Base-by-base conservation (phyloP, 345 rosid species). In the Hibiscus mutabilis region DNA sequence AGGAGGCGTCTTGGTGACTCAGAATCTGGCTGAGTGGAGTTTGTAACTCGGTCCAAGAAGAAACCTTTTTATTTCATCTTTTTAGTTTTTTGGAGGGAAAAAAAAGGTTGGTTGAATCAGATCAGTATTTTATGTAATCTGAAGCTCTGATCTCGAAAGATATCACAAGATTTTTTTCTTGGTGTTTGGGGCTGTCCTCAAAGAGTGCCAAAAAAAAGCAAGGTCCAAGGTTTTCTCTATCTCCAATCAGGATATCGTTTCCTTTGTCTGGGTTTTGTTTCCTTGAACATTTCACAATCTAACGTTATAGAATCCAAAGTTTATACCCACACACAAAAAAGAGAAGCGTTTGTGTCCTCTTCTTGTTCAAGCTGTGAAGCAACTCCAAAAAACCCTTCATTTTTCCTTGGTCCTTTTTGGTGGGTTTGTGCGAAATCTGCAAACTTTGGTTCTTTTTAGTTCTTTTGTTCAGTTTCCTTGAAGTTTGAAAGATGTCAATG, bases 111-210 rank as follows among this genome's bases (percentile, higher is more conserved):
- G 70, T 72, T 22, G 55, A 77, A 65, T 68, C 78, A 81, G 87
- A 88, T 87, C 82, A 81, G 82, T 82, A 0, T 53, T 80, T 53
- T 60, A 78, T 46, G 86, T 80, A 76, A 73, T 79, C 71, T 60
- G 51, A 82, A 82, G 89, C 87, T 84, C 88, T 85, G 86, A 87
- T 89, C 91, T 87, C 82, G 75, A 82, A 79, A 81, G 82, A 78
- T 83, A 77, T 85, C 55, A 61, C 40, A 73, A 44, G 69, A 65
- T 65, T 70, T 76, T 84, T 14, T 49, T 82, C 79, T 79, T 84
- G 90, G 69, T 83, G 88, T 81, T 89, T 80, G 84, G 80, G 77
- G 79, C 77, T 88, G 86, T 6, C 79, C 82, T 82, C 63, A 56
- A 75, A 81, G 78, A 55, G 79, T 64, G 81, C 73, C 72, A 73